Conservation (phyloP, 2,329 filamentous ascomycete species). For the Aspergillus pseudoglaucus region DNA sequence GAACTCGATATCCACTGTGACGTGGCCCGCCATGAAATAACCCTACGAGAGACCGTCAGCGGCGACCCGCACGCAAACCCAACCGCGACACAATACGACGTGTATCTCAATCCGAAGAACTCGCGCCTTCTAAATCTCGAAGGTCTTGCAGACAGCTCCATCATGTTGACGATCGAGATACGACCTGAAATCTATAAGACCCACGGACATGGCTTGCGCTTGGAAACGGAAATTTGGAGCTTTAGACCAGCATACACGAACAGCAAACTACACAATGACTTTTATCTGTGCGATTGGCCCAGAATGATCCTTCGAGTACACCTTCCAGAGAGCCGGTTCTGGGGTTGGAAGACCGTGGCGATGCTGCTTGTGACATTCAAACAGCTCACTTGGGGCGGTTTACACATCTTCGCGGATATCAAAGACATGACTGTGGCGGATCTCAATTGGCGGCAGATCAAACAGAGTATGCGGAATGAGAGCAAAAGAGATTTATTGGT, state of each 20-base stretch:
- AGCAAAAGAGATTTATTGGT: neutral
- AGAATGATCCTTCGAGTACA: conserved; percentile 17
- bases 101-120: conserved; percentile 13
- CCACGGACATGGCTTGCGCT: conserved; percentile 11
- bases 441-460: conserved; percentile 17
- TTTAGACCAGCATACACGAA: conserved; percentile 10
- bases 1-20: conserved; percentile 22
- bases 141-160: conserved; percentile 21
- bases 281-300: conserved; percentile 12
- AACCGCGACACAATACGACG: neutral
- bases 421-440: conserved; percentile 15
- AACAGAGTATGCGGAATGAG: conserved; percentile 4
- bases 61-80: conserved; percentile 3
- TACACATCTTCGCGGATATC: conserved; percentile 15
- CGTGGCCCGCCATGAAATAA: conserved; percentile 12
- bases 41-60: conserved; percentile 15
- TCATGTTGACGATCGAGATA: conserved; percentile 18
- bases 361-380: conserved; percentile 22
- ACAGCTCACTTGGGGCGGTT: conserved; percentile 14
- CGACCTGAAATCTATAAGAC: conserved; percentile 6
- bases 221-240: conserved; percentile 15
- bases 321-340: conserved; percentile 16
- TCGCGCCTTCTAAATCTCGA: conserved; percentile 21
- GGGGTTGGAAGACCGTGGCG: conserved; percentile 22
- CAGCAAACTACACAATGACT: conserved; percentile 16